Evolutionary conservation across 345 rosid species (phyloP), one percentile per base, ranked within the genome.

Genomic region (Linum tenue): DNA sequence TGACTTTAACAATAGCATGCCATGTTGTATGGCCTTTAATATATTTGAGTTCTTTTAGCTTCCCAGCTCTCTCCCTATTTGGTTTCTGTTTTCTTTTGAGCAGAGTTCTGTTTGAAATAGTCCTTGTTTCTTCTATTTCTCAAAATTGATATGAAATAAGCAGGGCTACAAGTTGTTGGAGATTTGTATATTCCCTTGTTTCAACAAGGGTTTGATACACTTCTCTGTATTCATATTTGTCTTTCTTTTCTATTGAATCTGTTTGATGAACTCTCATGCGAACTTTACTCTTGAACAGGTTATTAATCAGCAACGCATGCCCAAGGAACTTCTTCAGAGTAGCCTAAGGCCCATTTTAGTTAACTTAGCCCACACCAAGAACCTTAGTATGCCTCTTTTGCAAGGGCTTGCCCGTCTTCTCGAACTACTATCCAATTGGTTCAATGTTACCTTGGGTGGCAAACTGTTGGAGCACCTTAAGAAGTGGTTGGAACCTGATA

Each of bases 401-500:
- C 97, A 88, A 75, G 99, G 99, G 74, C 73, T 94, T 79, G 99
- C 97, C 40, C 99, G 95, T 71, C 78, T 94, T 68, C 99, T 94
- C 75, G 99, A 94, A 81, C 96, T 94, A 67, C 64, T 94, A 68
- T 88, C 99, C 62, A 90, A 78, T 74, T 94, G 99, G 97, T 94
- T 94, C 78, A 94, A 94, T 73, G 99, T 94, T 62, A 90, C 99
- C 48, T 81, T 94, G 79, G 99, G 99, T 62, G 89, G 92, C 68
- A 94, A 94, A 84, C 76, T 94, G 85, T 80, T 94, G 75, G 99
- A 90, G 80, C 99, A 94, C 82, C 97, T 94, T 62, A 94, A 84
- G 79, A 94, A 88, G 77, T 94, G 99, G 99, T 73, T 94, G 83
- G 97, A 90, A 73, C 99, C 97, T 48, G 99, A 94, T 72, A 94